Conservation (phyloP, 2,329 filamentous ascomycete species). For the Exutisphaerella laricina region DNA sequence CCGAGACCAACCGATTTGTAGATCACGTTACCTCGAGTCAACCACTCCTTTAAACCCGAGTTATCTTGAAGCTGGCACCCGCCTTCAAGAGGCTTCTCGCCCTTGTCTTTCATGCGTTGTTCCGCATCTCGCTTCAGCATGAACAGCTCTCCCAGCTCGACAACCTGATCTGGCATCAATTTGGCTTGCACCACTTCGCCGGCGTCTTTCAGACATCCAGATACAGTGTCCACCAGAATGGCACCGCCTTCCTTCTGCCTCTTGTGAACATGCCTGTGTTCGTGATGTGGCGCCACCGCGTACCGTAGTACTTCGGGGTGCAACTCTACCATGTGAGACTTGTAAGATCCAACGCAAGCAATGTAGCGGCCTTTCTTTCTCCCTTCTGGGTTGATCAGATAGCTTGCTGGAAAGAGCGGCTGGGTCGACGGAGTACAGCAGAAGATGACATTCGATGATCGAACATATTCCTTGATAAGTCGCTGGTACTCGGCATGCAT, state of each 20-base stretch:
- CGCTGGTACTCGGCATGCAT: slow-evolving; percentile 64
- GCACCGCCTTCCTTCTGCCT: slow-evolving; percentile 55
- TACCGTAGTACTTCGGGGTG: slow-evolving; percentile 69
- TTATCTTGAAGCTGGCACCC: slow-evolving; percentile 34
- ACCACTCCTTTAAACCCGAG: slow-evolving; percentile 48
- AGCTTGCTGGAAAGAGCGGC: slow-evolving; percentile 67
- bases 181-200: slow-evolving; percentile 80
- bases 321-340: slow-evolving; percentile 74
- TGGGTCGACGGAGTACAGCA: slow-evolving; percentile 74
- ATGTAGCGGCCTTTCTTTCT: slow-evolving; percentile 66
- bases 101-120: slow-evolving; percentile 28
- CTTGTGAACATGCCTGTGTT: slow-evolving; percentile 58
- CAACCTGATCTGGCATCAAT: slow-evolving; percentile 66
- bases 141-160: slow-evolving; percentile 79
- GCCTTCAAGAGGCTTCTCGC: slow-evolving; percentile 18
- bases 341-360: slow-evolving; percentile 65
- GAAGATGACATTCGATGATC: slow-evolving; percentile 73
- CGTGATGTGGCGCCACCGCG: slow-evolving; percentile 50
- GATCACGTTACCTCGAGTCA: slow-evolving; percentile 57
- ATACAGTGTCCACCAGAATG: slow-evolving; percentile 62
- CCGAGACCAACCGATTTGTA: slow-evolving; percentile 66
- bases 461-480: slow-evolving; percentile 64
- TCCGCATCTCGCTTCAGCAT: slow-evolving; percentile 56
- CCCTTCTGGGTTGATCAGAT: slow-evolving; percentile 67
- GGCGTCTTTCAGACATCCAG: slow-evolving; percentile 73